Conservation (phyloP, 352 stramenopile genomes). For the Phytopythium sindhum region DNA sequence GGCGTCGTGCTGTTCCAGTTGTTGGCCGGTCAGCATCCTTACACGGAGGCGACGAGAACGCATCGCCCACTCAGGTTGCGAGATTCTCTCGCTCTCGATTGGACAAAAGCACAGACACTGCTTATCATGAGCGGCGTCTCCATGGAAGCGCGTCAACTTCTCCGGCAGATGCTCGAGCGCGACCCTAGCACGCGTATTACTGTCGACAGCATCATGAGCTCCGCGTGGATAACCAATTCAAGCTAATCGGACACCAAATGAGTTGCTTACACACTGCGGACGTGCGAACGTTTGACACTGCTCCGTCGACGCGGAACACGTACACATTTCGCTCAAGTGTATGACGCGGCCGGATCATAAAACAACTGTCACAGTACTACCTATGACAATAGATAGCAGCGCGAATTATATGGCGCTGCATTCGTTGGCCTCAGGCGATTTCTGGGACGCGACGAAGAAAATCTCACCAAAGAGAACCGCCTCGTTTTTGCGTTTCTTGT, state of each 20-base stretch:
- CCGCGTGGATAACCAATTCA: conserved; percentile 18
- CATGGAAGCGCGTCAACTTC: conserved; percentile 22
- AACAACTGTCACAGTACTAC: too few species aligned
- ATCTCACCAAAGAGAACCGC: too few species aligned
- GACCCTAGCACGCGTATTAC: conserved; percentile 34
- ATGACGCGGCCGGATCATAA: too few species aligned
- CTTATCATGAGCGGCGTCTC: conserved; percentile 28
- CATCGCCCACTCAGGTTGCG: conserved; percentile 32
- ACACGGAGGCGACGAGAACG: conserved; percentile 16
- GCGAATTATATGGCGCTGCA: too few species aligned
- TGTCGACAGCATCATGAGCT: conserved; percentile 26
- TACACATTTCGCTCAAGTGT: too few species aligned
- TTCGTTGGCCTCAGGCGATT: too few species aligned
- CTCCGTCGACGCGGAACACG: too few species aligned
- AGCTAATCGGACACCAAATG: not conserved
- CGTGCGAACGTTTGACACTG: too few species aligned
- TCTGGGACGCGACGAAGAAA: too few species aligned
- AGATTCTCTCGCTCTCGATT: conserved; percentile 43
- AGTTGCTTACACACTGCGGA: not conserved
- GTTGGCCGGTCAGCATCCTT: conserved; percentile 58
- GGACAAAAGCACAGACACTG: conserved; percentile 27
- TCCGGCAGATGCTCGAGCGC: conserved; percentile 36
- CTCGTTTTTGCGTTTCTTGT: too few species aligned
- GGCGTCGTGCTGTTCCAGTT: conserved; percentile 62
- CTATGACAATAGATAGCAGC: too few species aligned